Evolutionary conservation across 2,329 filamentous ascomycete genomes (phyloP).

Genomic region (Clarireedia monteithiana): DNA sequence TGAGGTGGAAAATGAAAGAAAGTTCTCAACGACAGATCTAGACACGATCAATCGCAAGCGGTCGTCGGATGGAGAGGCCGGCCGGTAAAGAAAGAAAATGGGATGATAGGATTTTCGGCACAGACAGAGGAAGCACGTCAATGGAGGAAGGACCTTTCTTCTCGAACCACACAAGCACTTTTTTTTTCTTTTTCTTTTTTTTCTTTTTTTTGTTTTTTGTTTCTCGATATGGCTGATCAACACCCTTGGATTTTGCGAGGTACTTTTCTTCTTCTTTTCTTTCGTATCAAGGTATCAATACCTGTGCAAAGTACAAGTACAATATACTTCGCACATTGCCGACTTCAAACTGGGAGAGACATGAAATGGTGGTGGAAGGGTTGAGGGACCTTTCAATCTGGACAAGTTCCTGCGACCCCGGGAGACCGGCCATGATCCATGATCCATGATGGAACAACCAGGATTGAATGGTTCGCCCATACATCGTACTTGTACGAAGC

Average conservation of each 20-base stretch:
- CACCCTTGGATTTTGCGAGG: not conserved
- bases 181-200: too few relatives aligned
- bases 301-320: not conserved
- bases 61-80: not conserved
- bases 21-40: not conserved
- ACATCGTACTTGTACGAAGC: too few relatives aligned
- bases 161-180: not conserved
- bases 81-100: not conserved
- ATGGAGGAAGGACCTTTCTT: not conserved
- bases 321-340: not conserved
- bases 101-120: not conserved
- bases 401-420: not conserved
- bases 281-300: not conserved
- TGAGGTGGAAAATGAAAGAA: constrained; percentile 1
- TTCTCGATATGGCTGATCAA: not conserved
- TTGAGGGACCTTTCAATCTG: not conserved
- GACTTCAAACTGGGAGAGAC: not conserved
- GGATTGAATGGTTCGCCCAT: not conserved
- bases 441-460: not conserved
- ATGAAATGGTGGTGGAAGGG: constrained; percentile 2
- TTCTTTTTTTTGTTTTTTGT: too few relatives aligned
- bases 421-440: not conserved
- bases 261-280: too few relatives aligned
- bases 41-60: not conserved
- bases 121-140: not conserved